phyloP scores from a whole-genome alignment of 805 yeast species.

The Candida xiaguanensis region DNA sequence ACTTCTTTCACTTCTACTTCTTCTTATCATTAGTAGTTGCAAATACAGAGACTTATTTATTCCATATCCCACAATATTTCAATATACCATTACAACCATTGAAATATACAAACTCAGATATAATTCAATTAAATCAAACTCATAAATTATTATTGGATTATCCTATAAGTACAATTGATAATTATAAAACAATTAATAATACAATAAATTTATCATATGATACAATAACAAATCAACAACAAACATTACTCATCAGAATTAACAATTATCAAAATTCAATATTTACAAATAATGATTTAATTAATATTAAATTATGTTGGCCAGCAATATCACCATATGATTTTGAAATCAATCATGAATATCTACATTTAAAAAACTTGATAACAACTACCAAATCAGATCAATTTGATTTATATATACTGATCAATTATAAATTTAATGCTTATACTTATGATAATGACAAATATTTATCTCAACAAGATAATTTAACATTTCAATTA shows the following conservation, averaged over 20 bases:
- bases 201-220: conserved; percentile 10
- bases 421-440: conserved; percentile 18
- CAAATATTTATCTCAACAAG: conserved; percentile 9
- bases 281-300: conserved; percentile 21
- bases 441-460: conserved; percentile 17
- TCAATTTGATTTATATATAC: conserved; percentile 22
- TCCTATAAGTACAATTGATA: conserved; percentile 20
- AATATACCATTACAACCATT: conserved; percentile 16
- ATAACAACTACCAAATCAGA: not conserved
- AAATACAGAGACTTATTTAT: conserved; percentile 35
- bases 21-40: conserved; percentile 14
- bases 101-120: not conserved
- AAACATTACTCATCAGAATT: conserved; percentile 24
- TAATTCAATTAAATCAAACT: conserved; percentile 16
- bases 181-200: conserved; percentile 3
- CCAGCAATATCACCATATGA: conserved; percentile 30
- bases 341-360: conserved; percentile 21
- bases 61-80: conserved; percentile 32
- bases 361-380: conserved; percentile 15
- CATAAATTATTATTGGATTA: conserved; percentile 19
- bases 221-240: conserved; percentile 8
- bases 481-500: conserved; percentile 19
- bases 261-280: conserved; percentile 31
- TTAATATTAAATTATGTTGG: conserved; percentile 34
- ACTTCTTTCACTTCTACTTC: too few species aligned